These are phyloP conservation scores for Hysterangium stoloniferum DNA, from an alignment of 768 basidiomycete species.

Conservation along the genomic window DNA sequence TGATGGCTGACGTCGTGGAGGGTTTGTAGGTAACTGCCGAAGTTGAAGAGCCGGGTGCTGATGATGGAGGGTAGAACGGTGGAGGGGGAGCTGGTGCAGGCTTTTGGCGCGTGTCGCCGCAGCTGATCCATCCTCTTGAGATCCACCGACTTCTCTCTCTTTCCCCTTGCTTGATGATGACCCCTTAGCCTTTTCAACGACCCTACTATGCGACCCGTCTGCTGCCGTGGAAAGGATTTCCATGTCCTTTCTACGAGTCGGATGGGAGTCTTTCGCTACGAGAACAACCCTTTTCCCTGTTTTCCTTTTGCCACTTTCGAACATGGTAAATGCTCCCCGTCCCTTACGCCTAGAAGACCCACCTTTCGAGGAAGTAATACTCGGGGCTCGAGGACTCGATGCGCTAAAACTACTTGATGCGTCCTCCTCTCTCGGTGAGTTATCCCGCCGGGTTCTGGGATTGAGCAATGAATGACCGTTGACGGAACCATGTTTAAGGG, in stretches of 20 bases:
- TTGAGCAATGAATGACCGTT: not conserved
- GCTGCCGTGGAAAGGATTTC: too few species aligned
- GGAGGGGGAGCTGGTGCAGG: not conserved
- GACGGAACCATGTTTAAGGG: not conserved
- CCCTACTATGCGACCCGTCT: not conserved
- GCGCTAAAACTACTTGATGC: conserved; percentile 6
- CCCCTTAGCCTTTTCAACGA: not conserved
- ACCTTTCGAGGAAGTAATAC: conserved; percentile 1
- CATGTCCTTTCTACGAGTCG: too few species aligned
- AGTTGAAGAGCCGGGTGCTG: not conserved
- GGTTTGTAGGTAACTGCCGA: conserved; percentile 10
- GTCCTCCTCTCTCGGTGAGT: too few species aligned
- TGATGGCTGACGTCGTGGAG: not conserved
- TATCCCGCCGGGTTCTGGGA: not conserved
- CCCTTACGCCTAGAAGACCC: not conserved
- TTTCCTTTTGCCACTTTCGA: not conserved
- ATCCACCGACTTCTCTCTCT: not conserved
- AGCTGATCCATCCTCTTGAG: not conserved
- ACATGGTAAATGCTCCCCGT: not conserved
- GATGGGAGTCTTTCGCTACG: not conserved
- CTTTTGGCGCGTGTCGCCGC: not conserved
- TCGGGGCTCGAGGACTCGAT: conserved; percentile 1
- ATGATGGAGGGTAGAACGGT: not conserved
- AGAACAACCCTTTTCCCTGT: not conserved
- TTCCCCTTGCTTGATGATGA: not conserved